Evolutionary conservation across 257 asterid genomes (phyloP), one percentile per base, ranked within the genome.

Genomic region (Solanum etuberosum): DNA sequence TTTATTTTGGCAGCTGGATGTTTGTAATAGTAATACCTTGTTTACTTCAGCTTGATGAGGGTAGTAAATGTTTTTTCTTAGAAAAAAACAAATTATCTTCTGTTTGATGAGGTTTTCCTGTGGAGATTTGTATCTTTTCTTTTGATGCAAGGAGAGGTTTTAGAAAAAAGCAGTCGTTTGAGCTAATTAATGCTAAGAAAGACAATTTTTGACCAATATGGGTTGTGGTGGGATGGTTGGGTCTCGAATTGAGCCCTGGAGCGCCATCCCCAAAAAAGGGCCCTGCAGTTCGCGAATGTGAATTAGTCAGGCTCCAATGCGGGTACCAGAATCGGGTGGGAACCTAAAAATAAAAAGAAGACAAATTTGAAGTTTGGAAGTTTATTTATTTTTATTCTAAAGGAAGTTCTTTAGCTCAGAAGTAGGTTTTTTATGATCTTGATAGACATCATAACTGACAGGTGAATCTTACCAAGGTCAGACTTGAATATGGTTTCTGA

Each of bases 401-500:
- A 81, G 70, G 25, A 80, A 80, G 32, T 46, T 27, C 80, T 35
- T 72, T 34, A 72, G 4, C 81, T 72, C 16, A 9, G 81, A 16
- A 42, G 35, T 8, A 25, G 59, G 37, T 7, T 78, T 43, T 1
- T 35, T 43, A 20, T 78, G 38, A 43, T 43, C 84, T 27, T 43
- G n/a, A 3, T 27, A 46, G 65, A 48, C 12, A 29, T 48, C 11
- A 0, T 29, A 29, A 29, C 7, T 81, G 43, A 21, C 68, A 29
- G 85, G 68, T 81, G 68, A 81, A 81, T 48, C 4, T 29, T 81
- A 31, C 25, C 1, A 3, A 81, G 68, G 68, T 9, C 29, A 7
- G 85, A 29, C 85, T 31, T 82, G 78, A 91, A 40, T 7, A 95
- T 96, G 99, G 95, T 90, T 48, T 87, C 93, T 10, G 93, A 92